phyloP scores from a whole-genome alignment of 352 stramenopile genomes.

The Phytophthora crassamura region DNA sequence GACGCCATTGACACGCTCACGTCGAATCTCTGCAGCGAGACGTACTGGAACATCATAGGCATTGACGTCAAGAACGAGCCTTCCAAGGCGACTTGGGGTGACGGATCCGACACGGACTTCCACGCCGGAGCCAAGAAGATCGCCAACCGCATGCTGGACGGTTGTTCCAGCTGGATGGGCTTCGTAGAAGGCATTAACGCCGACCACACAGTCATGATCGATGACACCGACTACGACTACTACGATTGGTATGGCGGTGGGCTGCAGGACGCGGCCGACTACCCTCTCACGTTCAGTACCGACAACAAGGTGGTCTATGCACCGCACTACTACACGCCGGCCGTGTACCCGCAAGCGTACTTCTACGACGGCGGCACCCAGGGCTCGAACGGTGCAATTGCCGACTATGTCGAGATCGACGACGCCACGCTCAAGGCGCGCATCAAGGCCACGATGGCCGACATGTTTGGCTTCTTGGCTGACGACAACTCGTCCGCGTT shows the following conservation, averaged over 20 bases:
- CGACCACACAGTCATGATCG: conserved; percentile 52
- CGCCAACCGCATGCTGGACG: conserved; percentile 66
- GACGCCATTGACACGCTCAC: conserved; percentile 58
- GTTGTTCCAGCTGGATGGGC: conserved; percentile 69
- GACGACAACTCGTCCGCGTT: conserved; percentile 57
- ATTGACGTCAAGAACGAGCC: conserved; percentile 76
- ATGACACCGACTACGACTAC: conserved; percentile 54
- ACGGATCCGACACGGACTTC: conserved; percentile 53
- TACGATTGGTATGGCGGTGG: conserved; percentile 76
- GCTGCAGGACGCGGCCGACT: conserved; percentile 47
- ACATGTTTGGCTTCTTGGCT: conserved; percentile 78
- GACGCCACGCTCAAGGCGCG: conserved; percentile 50
- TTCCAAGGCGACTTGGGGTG: conserved; percentile 56
- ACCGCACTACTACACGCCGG: conserved; percentile 77
- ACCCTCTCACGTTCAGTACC: conserved; percentile 52
- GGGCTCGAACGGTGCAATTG: conserved; percentile 34
- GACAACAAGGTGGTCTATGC: conserved; percentile 80
- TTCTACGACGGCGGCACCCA: conserved; percentile 59
- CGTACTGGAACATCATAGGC: conserved; percentile 69
- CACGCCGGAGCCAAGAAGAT: conserved; percentile 53
- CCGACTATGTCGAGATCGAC: conserved; percentile 61
- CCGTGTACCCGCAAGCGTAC: conserved; percentile 66
- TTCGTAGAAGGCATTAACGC: conserved; percentile 76
- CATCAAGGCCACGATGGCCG: conserved; percentile 60
- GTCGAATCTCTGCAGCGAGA: conserved; percentile 49